Evolutionary conservation across 2,329 filamentous ascomycete species (phyloP).

Genomic region (Colletotrichum magnum): DNA sequence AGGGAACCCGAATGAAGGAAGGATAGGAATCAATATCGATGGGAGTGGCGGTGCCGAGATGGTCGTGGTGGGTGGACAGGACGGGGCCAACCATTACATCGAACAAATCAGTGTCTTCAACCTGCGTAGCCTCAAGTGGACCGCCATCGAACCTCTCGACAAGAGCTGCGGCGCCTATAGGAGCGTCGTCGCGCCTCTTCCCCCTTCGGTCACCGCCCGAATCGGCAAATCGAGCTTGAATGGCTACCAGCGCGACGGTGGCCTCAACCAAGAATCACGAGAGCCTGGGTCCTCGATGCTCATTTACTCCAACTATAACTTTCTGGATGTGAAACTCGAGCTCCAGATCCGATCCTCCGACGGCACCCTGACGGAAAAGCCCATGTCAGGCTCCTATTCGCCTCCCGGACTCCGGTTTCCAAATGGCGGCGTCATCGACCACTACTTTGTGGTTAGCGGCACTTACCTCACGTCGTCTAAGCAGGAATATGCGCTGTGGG

Average conservation of each 20-base stretch:
- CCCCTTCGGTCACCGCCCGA: constrained; percentile 73
- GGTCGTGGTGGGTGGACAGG: constrained; percentile 96
- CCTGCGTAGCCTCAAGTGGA: constrained; percentile 94
- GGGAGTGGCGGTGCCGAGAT: constrained; percentile 95
- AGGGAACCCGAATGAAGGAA: constrained; percentile 87
- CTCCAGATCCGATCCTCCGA: constrained; percentile 89
- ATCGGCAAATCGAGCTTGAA: constrained; percentile 73
- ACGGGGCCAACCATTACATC: constrained; percentile 98
- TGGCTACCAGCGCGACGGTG: constrained; percentile 58
- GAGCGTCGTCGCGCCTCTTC: constrained; percentile 91
- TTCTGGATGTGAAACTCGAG: constrained; percentile 95
- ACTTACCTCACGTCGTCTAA: constrained; percentile 98
- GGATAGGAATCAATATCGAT: constrained; percentile 90
- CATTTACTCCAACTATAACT: constrained; percentile 99
- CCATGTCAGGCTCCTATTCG: constrained; percentile 89
- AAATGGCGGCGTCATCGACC: constrained; percentile 95
- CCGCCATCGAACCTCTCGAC: constrained; percentile 86
- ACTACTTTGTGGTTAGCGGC: constrained; percentile 96
- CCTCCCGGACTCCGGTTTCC: constrained; percentile 95
- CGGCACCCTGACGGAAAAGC: constrained; percentile 86
- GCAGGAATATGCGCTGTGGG: constrained; percentile 98
- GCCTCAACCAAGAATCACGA: constrained; percentile 67
- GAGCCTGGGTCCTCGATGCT: constrained; percentile 83
- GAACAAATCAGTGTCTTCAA: constrained; percentile 99
- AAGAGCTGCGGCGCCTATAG: constrained; percentile 97